A percentile compares a stretch with the other conserved stretches of the same genome.
Conservation (phyloP, 441 rosid species). For the Croton setiger region DNA sequence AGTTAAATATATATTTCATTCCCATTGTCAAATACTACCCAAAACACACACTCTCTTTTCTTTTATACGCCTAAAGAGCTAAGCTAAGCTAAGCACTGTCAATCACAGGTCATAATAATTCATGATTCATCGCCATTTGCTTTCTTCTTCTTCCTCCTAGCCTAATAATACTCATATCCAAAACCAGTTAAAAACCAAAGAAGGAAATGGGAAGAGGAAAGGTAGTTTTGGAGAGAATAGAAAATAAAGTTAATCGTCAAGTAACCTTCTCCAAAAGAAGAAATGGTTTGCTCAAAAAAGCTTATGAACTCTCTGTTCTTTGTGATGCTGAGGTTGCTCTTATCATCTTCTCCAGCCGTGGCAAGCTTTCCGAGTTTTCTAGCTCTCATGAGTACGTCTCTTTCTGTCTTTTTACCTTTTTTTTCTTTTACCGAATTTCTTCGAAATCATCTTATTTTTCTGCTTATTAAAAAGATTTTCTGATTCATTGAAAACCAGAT, state of each 20-base stretch:
- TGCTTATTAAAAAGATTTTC: not conserved
- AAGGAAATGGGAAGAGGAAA: constrained; percentile 40
- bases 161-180: too few relatives aligned
- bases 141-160: not conserved
- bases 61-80: too few relatives aligned
- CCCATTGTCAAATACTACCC: not conserved
- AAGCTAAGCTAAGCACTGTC: too few relatives aligned
- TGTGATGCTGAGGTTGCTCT: constrained; percentile 41
- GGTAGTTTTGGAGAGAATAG: constrained; percentile 36
- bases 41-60: too few relatives aligned
- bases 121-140: not conserved
- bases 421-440: not conserved
- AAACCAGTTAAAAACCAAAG: not conserved
- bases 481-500: not conserved
- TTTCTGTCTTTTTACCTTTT: not conserved
- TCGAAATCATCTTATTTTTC: too few relatives aligned
- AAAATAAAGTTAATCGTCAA: constrained; percentile 41
- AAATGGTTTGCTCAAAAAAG: constrained; percentile 41
- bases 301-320: constrained; percentile 38
- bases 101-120: too few relatives aligned
- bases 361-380: constrained; percentile 33
- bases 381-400: constrained; percentile 27
- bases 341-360: constrained; percentile 38
- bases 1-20: not conserved
- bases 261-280: constrained; percentile 41